phyloP scores from a whole-genome alignment of 495 filamentous ascomycete genomes.

The Hypomontagnella monticulosa region DNA sequence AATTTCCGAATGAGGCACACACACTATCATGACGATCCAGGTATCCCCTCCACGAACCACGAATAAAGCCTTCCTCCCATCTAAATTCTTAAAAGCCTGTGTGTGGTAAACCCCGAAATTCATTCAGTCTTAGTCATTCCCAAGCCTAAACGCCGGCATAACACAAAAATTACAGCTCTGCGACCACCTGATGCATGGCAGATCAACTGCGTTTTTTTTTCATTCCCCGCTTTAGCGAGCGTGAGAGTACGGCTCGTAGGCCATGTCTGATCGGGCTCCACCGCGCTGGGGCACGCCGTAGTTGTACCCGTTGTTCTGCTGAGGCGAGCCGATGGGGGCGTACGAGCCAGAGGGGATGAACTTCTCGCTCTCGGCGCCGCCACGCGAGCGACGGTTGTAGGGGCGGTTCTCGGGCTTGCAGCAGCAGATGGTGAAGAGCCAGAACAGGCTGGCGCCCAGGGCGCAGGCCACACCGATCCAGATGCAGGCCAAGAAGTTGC shows the following conservation, averaged over 20 bases:
- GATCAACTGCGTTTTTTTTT: slow-evolving; percentile 2
- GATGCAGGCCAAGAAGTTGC: slow-evolving; percentile 69
- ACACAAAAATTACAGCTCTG: slow-evolving; percentile 36
- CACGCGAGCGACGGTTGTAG: slow-evolving; percentile 23
- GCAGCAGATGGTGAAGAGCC: slow-evolving; percentile 91
- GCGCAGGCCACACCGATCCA: slow-evolving; percentile 87
- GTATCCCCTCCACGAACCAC: slow-evolving; percentile 23
- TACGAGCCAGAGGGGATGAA: slow-evolving; percentile 55
- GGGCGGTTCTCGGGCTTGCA: slow-evolving; percentile 64
- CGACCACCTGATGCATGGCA: slow-evolving; percentile 1
- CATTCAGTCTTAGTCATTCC: slow-evolving; percentile 42
- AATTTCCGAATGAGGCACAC: slow-evolving; percentile 23
- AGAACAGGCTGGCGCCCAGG: slow-evolving; percentile 79
- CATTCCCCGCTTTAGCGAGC: slow-evolving; percentile 45
- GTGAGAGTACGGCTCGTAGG: slow-evolving; percentile 67
- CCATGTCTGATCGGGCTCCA: slow-evolving; percentile 50
- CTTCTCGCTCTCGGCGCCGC: slow-evolving; percentile 56
- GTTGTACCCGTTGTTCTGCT: slow-evolving; percentile 49
- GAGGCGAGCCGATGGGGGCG: slow-evolving; percentile 53
- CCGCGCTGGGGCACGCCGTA: slow-evolving; percentile 46
- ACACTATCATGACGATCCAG: slow-evolving; percentile 28
- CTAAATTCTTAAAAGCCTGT: slow-evolving; percentile 1
- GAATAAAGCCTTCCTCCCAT: slow-evolving; percentile 20
- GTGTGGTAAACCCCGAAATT: slow-evolving; percentile 16
- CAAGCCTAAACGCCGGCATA: slow-evolving; percentile 44